Evolutionary conservation across 371 early-diverging fungal species (phyloP).

Genomic region (Encephalitozoon romaleae): DNA sequence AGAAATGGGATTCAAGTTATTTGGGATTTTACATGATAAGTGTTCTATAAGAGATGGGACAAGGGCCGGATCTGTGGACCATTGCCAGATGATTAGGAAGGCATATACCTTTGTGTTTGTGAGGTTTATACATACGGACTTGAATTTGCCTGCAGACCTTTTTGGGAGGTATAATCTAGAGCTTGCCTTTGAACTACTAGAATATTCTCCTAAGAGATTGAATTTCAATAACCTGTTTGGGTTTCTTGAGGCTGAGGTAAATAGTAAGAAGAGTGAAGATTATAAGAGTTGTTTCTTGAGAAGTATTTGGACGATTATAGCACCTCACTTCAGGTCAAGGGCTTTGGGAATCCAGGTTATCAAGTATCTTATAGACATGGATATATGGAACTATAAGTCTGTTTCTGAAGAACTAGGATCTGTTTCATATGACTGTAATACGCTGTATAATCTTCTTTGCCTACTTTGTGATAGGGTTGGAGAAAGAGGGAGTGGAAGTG

Average conservation of each 20-base stretch:
- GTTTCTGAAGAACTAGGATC: not conserved
- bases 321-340: not conserved
- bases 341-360: not conserved
- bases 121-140: not conserved
- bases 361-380: not conserved
- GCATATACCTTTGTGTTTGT: slow-evolving; percentile 2
- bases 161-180: not conserved
- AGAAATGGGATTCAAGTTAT: slow-evolving; percentile 2
- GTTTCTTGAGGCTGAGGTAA: not conserved
- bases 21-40: not conserved
- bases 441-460: not conserved
- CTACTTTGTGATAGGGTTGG: not conserved
- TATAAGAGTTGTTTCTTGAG: not conserved
- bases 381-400: not conserved
- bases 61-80: not conserved
- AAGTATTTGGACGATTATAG: not conserved
- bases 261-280: not conserved
- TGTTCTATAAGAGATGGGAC: not conserved
- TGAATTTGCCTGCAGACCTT: not conserved
- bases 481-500: not conserved
- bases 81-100: not conserved
- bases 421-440: not conserved
- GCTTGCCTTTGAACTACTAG: not conserved
- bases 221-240: not conserved
- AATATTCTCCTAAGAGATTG: not conserved